phyloP scores from a whole-genome alignment of 208 protist species.

The Trypanosoma brucei region DNA sequence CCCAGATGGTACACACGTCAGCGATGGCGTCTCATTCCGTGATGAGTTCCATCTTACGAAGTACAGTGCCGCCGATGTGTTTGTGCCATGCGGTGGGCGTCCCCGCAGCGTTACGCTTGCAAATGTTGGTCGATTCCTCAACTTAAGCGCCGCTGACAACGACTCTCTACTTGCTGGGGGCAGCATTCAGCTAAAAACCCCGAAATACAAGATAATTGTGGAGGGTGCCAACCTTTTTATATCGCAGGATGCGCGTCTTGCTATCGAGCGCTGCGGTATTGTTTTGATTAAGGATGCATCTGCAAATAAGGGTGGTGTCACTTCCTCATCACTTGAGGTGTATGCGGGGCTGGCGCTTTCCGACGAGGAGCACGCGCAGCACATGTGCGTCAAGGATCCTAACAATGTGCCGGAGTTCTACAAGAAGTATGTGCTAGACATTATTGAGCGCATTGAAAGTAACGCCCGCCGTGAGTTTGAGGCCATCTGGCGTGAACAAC shows the following conservation, averaged over 20 bases:
- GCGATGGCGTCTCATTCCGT: conserved; percentile 74
- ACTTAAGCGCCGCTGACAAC: conserved; percentile 50
- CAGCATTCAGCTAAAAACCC: conserved; percentile 36
- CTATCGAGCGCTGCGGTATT: conserved; percentile 84
- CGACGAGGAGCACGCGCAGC: conserved; percentile 86
- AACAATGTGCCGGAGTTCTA: conserved; percentile 85
- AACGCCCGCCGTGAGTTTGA: conserved; percentile 91
- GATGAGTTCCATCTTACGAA: conserved; percentile 93
- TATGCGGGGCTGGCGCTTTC: conserved; percentile 91
- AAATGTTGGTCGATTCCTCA: conserved; percentile 89
- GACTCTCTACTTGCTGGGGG: conserved; percentile 65
- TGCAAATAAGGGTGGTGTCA: conserved; percentile 97
- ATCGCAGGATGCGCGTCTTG: conserved; percentile 92
- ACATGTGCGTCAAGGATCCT: conserved; percentile 78
- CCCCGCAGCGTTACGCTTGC: conserved; percentile 90
- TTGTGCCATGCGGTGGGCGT: conserved; percentile 95
- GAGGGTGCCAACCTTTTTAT: conserved; percentile 98
- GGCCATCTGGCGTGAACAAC: conserved; percentile 82
- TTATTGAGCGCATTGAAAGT: conserved; percentile 73
- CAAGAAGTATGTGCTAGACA: conserved; percentile 88
- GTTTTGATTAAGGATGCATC: conserved; percentile 90
- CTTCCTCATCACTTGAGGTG: conserved; percentile 96
- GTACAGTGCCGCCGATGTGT: conserved; percentile 87
- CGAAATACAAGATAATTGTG: conserved; percentile 93
- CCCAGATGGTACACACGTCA: conserved; percentile 76